Evolutionary conservation across 2,329 filamentous ascomycete genomes (phyloP), one percentile per base, ranked within the genome.

Genomic region (Colletotrichum agaves): DNA sequence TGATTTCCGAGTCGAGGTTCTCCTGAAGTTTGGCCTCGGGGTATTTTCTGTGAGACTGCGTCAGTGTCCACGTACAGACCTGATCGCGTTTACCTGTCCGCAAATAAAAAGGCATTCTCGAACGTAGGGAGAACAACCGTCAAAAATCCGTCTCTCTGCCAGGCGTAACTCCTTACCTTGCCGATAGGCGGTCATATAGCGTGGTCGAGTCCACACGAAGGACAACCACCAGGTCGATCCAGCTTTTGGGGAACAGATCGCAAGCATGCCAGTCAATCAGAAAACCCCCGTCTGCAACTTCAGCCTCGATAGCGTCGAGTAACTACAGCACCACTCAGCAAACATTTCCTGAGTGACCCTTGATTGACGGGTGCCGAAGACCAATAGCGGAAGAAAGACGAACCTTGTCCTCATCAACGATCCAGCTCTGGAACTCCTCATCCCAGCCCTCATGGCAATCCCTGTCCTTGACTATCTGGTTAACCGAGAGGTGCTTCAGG

Each of bases 241-340:
- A 97, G 75, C 91, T 91, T 77, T 92, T 90, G 2, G 96, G 96
- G 76, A 98, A 98, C 21, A 98, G 82, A 75, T 98, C 96, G 82
- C 95, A 98, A 2, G 94, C 95, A 80, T 99, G 96, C 95, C 96
- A 99, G 82, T 99, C 96, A 75, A 99, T 92, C 73, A 99, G 89
- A 78, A 89, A 93, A 19, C 96, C 96, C 64, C 95, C 95, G 19
- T 87, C 81, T 70, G 90, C 87, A 43, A 93, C 86, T 69, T 96
- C 91, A 63, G 92, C 87, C 81, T 98, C 96, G 64, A 99, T 91
- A 53, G 92, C 88, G 77, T 99, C 96, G 21, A 99, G 86, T 35
- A 99, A 82, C 90, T 94, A 21, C 4, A 31, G n/a, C 19, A 5
- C 5, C 41, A n/a, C 23, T 57, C 10, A 50, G 41, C 27, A 12